phyloP scores from a whole-genome alignment of 2,329 filamentous ascomycete species.

The Cladosporium sp. region DNA sequence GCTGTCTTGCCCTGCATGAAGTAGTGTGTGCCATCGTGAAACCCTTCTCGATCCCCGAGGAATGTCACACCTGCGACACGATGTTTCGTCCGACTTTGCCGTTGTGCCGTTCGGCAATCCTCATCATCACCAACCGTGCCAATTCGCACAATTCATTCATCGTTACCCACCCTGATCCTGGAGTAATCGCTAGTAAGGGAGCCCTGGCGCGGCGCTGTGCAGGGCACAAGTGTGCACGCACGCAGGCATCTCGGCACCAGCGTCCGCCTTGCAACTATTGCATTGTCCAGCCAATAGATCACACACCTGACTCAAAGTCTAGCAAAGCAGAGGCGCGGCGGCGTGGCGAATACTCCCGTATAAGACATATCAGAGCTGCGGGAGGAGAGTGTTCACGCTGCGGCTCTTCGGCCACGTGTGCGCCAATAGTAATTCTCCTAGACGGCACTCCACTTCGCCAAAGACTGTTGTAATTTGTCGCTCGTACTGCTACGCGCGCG shows the following conservation, averaged over 20 bases:
- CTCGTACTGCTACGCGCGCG: neutral
- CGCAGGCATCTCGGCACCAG: neutral
- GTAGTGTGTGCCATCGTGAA: slow-evolving; percentile 9
- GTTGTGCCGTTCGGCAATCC: neutral
- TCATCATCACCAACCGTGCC: neutral
- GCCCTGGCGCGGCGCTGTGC: neutral
- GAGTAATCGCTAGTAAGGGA: slow-evolving; percentile 1
- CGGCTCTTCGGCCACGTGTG: neutral
- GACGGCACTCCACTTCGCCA: neutral
- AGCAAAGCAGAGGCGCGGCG: neutral
- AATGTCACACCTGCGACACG: slow-evolving; percentile 2
- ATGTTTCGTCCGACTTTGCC: neutral
- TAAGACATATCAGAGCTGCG: neutral
- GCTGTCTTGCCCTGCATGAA: neutral
- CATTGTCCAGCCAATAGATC: slow-evolving; percentile 3
- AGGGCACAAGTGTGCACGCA: neutral
- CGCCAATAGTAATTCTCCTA: neutral
- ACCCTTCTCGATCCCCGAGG: slow-evolving; percentile 4
- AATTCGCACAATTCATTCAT: neutral
- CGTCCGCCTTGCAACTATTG: neutral
- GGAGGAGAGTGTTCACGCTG: neutral
- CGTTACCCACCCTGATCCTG: neutral
- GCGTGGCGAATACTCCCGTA: neutral
- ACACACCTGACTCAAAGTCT: slow-evolving; percentile 1
- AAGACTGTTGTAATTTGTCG: neutral